A percentile compares a stretch with the other conserved stretches of the same genome.
Conservation (phyloP, 139 green algal species). For the Coelastrella sp. region DNA sequence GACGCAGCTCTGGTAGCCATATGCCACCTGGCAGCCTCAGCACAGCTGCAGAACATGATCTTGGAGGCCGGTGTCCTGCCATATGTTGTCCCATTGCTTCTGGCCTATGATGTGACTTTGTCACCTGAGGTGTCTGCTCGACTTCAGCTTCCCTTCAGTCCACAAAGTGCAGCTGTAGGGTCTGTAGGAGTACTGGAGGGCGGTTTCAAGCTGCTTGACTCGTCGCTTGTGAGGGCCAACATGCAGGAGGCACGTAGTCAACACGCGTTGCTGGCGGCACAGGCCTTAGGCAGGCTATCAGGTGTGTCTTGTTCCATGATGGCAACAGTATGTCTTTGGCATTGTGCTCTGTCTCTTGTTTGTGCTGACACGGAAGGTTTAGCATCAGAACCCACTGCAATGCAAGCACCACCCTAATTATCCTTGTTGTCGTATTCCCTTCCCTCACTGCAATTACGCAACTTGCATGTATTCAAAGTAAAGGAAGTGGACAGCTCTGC, state of each 20-base stretch:
- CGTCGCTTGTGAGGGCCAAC: slow-evolving; percentile 56
- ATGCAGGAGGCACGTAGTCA: slow-evolving; percentile 77
- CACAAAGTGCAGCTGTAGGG: neutral
- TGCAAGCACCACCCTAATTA: no score
- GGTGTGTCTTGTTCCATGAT: slow-evolving; percentile 39
- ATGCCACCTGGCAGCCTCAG: slow-evolving; percentile 61
- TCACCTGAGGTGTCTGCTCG: slow-evolving; percentile 38
- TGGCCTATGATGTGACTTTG: slow-evolving; percentile 84
- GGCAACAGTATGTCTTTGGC: no score
- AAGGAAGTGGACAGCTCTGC: no score
- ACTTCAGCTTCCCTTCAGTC: slow-evolving; percentile 51
- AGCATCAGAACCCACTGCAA: no score
- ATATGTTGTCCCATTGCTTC: slow-evolving; percentile 82
- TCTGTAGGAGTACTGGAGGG: neutral
- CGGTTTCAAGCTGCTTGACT: slow-evolving; percentile 38
- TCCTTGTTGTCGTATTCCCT: no score
- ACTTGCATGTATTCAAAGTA: no score
- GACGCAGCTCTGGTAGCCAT: slow-evolving; percentile 82
- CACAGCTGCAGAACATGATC: slow-evolving; percentile 71
- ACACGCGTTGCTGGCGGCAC: slow-evolving; percentile 84
- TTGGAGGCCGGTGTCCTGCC: slow-evolving; percentile 71
- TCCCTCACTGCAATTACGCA: no score
- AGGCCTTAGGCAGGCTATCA: slow-evolving; percentile 70
- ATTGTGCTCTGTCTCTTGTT: no score
- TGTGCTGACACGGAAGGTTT: no score